Evolutionary conservation across 164 flowering plant species (phyloP).

Genomic region (Malania oleifera): DNA sequence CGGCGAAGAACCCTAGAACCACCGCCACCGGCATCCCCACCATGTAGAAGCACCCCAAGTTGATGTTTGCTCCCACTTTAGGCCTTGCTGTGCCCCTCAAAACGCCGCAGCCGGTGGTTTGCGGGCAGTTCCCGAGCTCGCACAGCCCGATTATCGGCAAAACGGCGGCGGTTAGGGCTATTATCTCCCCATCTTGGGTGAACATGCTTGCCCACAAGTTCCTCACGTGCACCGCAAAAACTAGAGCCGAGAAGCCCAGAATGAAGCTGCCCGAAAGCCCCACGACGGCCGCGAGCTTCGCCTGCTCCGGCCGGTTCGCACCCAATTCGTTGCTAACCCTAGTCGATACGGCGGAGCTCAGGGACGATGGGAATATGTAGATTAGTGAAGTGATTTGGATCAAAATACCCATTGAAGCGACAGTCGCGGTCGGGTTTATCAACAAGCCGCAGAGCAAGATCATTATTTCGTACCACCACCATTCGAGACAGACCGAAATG

Average conservation of each 20-base stretch:
- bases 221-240: constrained; percentile 39
- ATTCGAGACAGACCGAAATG: constrained; percentile 64
- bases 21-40: constrained; percentile 66
- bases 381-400: constrained; percentile 54
- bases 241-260: constrained; percentile 39
- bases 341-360: constrained; percentile 62
- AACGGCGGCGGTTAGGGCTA: constrained; percentile 41
- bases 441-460: constrained; percentile 55
- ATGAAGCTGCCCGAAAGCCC: constrained; percentile 44
- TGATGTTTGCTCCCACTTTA: constrained; percentile 53
- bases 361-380: constrained; percentile 65
- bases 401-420: constrained; percentile 67
- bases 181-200: constrained; percentile 46
- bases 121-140: constrained; percentile 75
- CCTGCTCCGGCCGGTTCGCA: constrained; percentile 41
- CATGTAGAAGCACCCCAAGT: constrained; percentile 54
- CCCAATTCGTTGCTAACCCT: constrained; percentile 63
- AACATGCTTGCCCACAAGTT: constrained; percentile 53
- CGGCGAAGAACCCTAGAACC: constrained; percentile 32
- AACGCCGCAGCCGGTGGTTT: constrained; percentile 71
- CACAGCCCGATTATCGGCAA: constrained; percentile 63
- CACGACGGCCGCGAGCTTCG: constrained; percentile 37
- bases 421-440: constrained; percentile 50
- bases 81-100: constrained; percentile 67
- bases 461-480: constrained; percentile 89